Conservation (phyloP, 495 filamentous ascomycete genomes). For the Daldinia caldariorum region DNA sequence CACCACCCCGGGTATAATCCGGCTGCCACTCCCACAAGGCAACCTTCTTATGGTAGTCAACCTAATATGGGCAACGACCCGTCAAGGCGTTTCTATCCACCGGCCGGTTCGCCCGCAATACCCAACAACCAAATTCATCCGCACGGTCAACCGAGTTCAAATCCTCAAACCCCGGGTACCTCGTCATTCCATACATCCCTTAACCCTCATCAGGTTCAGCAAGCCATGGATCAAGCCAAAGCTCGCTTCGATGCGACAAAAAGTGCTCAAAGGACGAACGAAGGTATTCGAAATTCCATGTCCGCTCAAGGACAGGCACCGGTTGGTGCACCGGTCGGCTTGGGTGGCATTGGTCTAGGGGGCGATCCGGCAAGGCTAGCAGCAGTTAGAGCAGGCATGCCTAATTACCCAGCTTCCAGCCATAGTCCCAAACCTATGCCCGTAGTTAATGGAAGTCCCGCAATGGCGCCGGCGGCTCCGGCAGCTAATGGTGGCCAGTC, state of each 20-base stretch:
- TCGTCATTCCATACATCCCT: conserved; percentile 47
- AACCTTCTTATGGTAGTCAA: conserved; percentile 50
- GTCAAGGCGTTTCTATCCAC: conserved; percentile 42
- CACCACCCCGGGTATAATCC: conserved; percentile 40
- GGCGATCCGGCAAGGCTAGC: conserved; percentile 40
- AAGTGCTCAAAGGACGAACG: conserved; percentile 44
- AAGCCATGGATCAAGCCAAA: conserved; percentile 56
- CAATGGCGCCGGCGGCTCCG: conserved; percentile 19
- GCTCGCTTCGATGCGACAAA: conserved; percentile 56
- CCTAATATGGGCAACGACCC: conserved; percentile 40
- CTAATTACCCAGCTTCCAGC: conserved; percentile 30
- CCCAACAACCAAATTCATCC: conserved; percentile 31
- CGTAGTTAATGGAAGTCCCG: conserved; percentile 37
- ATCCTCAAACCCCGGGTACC: conserved; percentile 45
- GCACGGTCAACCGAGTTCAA: conserved; percentile 41
- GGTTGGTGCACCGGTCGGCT: conserved; percentile 45
- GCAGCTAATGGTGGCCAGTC: conserved; percentile 34
- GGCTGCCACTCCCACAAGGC: conserved; percentile 44
- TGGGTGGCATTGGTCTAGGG: conserved; percentile 47
- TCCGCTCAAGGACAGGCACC: conserved; percentile 36
- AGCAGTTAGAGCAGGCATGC: conserved; percentile 38
- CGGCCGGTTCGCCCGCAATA: conserved; percentile 37
- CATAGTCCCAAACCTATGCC: conserved; percentile 38
- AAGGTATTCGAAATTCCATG: conserved; percentile 42
- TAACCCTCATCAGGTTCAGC: conserved; percentile 43